Evolutionary conservation across 2,329 filamentous ascomycete species (phyloP).

Genomic region (Penicillium nordicum): DNA sequence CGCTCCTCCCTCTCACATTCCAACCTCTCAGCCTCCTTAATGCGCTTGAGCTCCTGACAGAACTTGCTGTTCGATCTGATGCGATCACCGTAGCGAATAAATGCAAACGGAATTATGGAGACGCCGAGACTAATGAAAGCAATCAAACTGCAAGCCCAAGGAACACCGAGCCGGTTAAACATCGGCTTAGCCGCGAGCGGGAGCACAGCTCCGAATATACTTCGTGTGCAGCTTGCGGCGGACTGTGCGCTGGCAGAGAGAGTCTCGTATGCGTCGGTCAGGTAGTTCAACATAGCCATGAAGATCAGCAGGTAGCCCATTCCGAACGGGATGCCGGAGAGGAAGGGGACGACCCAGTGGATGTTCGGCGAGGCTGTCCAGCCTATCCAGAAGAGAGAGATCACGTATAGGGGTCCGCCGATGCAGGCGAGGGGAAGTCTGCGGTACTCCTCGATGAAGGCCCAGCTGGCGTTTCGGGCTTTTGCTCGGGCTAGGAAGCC

Average conservation of each 20-base stretch:
- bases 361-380: slow-evolving; percentile 32
- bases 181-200: slow-evolving; percentile 51
- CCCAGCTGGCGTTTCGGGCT: slow-evolving; percentile 26
- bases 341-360: slow-evolving; percentile 50
- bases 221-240: slow-evolving; percentile 51
- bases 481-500: slow-evolving; percentile 54
- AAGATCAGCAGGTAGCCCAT: slow-evolving; percentile 60
- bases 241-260: slow-evolving; percentile 59
- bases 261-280: slow-evolving; percentile 65
- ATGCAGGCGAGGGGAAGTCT: slow-evolving; percentile 69
- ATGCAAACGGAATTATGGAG: slow-evolving; percentile 42
- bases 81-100: slow-evolving; percentile 40
- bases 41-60: slow-evolving; percentile 38
- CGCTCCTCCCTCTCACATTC: slow-evolving; percentile 21
- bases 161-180: slow-evolving; percentile 42
- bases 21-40: slow-evolving; percentile 32
- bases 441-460: slow-evolving; percentile 48
- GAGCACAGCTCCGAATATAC: slow-evolving; percentile 54
- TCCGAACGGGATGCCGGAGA: slow-evolving; percentile 63
- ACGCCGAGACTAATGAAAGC: slow-evolving; percentile 41
- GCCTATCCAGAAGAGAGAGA: slow-evolving; percentile 53
- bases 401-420: slow-evolving; percentile 59
- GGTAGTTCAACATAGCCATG: slow-evolving; percentile 63
- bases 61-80: slow-evolving; percentile 44
- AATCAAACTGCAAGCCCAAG: slow-evolving; percentile 44